These are phyloP conservation scores for Triticum urartu DNA, from an alignment of 176 grass and related monocot genomes.

Conservation along the genomic window DNA sequence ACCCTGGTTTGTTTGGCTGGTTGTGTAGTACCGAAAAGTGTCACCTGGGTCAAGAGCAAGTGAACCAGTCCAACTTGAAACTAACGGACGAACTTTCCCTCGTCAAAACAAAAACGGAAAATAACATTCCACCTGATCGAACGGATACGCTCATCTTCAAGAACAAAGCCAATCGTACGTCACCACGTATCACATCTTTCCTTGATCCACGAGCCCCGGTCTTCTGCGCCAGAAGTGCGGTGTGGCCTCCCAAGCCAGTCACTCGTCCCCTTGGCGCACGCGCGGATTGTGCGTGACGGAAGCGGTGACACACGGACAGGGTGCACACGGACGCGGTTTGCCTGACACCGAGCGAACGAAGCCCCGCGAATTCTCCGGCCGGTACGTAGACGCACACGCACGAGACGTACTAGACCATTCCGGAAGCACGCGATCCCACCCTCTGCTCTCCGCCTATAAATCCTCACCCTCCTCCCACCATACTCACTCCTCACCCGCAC, in stretches of 20 bases:
- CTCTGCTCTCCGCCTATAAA: not conserved
- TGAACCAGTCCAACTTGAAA: too few species aligned
- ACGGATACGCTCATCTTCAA: too few species aligned
- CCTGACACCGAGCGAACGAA: not conserved
- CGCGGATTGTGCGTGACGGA: not conserved
- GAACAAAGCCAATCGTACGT: too few species aligned
- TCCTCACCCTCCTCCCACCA: not conserved
- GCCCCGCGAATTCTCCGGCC: not conserved
- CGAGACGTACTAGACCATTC: not conserved
- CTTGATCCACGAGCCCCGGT: not conserved
- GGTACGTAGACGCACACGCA: not conserved
- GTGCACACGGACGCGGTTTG: too few species aligned
- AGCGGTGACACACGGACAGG: not conserved
- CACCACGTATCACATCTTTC: not conserved
- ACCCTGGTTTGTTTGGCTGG: too few species aligned
- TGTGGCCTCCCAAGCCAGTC: not conserved
- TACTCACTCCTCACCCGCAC: not conserved
- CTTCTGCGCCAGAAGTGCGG: not conserved
- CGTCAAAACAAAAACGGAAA: too few species aligned
- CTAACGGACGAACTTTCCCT: too few species aligned
- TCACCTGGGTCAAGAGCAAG: too few species aligned
- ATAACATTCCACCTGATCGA: too few species aligned
- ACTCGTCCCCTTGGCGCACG: too few species aligned
- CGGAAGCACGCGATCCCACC: not conserved
- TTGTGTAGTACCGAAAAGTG: too few species aligned